These are phyloP conservation scores for Brassica juncea DNA, from an alignment of 345 rosid species.

Conservation along the genomic window DNA sequence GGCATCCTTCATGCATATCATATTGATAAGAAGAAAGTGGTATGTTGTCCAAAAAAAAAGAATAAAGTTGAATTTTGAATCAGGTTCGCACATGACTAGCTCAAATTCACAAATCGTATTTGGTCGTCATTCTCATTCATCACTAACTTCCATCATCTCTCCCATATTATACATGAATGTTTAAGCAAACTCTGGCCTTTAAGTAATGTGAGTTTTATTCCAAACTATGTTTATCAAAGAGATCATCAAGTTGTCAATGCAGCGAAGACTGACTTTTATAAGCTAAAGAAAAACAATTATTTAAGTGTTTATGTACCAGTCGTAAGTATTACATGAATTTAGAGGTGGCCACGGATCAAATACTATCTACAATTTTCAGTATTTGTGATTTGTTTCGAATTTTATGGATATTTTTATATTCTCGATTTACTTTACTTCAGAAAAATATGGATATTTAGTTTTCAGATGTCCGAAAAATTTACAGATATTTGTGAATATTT, in stretches of 20 bases:
- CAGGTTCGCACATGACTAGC: background rate
- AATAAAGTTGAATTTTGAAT: background rate
- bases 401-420: too few species aligned
- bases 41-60: too few species aligned
- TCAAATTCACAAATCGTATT: background rate
- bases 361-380: too few species aligned
- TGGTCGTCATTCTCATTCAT: background rate
- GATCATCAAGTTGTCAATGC: constrained; percentile 2
- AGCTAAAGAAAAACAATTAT: background rate
- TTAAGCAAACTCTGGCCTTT: background rate
- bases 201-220: background rate
- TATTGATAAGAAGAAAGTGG: background rate
- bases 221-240: background rate
- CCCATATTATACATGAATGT: background rate
- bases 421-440: too few species aligned
- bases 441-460: too few species aligned
- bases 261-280: too few species aligned
- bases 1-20: background rate
- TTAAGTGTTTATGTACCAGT: background rate
- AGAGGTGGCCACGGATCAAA: too few species aligned
- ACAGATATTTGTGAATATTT: too few species aligned
- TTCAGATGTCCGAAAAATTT: too few species aligned
- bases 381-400: too few species aligned
- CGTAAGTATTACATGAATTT: background rate
- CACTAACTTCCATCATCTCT: background rate